Base-by-base conservation (phyloP, 208 protist species). In the Crithidia bombi region DNA sequence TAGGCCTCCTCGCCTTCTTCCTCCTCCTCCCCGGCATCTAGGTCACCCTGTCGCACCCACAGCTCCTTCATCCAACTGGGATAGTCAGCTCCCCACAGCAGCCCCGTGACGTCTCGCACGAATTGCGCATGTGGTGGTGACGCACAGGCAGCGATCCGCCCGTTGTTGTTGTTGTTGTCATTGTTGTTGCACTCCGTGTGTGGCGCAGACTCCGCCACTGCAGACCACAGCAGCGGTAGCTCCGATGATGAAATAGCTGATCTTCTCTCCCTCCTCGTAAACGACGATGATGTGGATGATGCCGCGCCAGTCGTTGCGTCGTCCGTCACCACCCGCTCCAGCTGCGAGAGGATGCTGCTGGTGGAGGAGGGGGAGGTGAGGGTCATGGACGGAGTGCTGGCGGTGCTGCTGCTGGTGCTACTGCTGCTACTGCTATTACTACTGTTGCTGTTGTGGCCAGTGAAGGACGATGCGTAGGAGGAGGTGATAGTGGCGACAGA, bases 61-160 rank as follows among this genome's bases (percentile, higher is more conserved):
- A 49, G 56, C 26, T 65, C 57, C 56, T 58, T 47, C 64, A 77
- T 50, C 71, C 71, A 77, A 0, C 44, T 21, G 15, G 71, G 71
- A 43, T 77, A 77, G 30, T 65, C 64, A 5, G 44, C 63, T 10
- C 71, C 71, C 64, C 63, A 77, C 46, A 77, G 71, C 36, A 77
- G 47, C 0, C 32, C 41, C 11, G 64, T 49, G n/a, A 52, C 57
- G 28, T 77, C 71, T 12, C 30, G 15, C 5, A 77, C 44, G 43
- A 77, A 66, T n/a, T 26, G 64, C 50, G 57, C 57, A 25, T 77
- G 71, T 23, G 47, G n/a, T n/a, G n/a, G n/a, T n/a, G n/a, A n/a
- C n/a, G n/a, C n/a, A n/a, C n/a, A n/a, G n/a, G n/a, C n/a, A n/a
- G n/a, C 6, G 30, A 30, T 25, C 9, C 26, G 0, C 25, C 36